phyloP scores from a whole-genome alignment of 768 basidiomycete species.

The Boletus tylopilopsis region DNA sequence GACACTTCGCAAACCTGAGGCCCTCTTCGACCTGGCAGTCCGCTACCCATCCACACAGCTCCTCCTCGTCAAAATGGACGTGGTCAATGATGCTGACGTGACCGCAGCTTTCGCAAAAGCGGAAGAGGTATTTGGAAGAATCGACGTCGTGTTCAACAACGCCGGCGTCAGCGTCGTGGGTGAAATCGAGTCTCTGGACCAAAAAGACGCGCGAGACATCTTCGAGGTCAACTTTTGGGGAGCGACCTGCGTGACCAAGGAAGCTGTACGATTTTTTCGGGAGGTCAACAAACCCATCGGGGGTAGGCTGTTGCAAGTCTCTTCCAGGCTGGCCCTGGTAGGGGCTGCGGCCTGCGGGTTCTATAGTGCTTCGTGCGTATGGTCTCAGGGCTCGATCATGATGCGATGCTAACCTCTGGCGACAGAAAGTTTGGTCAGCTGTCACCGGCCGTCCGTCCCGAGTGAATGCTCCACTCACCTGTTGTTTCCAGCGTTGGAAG shows the following conservation, averaged over 20 bases:
- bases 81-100: slow-evolving; percentile 24
- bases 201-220: slow-evolving; percentile 28
- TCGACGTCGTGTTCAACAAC: slow-evolving; percentile 39
- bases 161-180: slow-evolving; percentile 27
- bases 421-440: slow-evolving; percentile 18
- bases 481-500: slow-evolving; percentile 10
- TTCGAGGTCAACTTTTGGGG: slow-evolving; percentile 40
- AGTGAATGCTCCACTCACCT: slow-evolving; percentile 1
- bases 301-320: slow-evolving; percentile 38
- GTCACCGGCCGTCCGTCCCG: too few relatives aligned
- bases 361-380: slow-evolving; percentile 28
- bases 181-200: slow-evolving; percentile 36
- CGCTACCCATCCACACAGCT: slow-evolving; percentile 25
- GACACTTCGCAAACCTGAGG: slow-evolving; percentile 38
- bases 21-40: slow-evolving; percentile 25
- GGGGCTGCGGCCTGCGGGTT: slow-evolving; percentile 13
- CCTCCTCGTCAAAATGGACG: slow-evolving; percentile 32
- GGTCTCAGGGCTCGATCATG: not conserved
- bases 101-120: slow-evolving; percentile 26
- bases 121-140: slow-evolving; percentile 27
- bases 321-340: slow-evolving; percentile 31
- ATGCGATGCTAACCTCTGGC: not conserved
- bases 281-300: slow-evolving; percentile 37
- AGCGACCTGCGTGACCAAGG: slow-evolving; percentile 24
- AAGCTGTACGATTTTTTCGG: slow-evolving; percentile 34